Percentiles rank a stretch among this genome's conserved stretches.
Conservation (phyloP, 108 stramenopile genomes). For the Nitzschia sp. region DNA sequence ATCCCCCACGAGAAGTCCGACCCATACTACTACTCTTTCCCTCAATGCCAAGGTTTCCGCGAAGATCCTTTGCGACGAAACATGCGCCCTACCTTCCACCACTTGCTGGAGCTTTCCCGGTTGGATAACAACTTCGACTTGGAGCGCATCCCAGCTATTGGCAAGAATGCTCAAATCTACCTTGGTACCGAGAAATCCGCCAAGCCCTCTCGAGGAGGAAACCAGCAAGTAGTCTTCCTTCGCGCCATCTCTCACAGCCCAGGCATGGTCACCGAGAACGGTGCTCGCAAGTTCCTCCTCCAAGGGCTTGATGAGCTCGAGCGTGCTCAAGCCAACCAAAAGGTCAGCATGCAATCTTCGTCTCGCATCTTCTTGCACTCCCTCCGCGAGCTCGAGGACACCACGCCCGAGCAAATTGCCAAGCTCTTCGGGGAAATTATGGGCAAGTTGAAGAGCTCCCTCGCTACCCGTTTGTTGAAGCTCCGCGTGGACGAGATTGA, state of each 20-base stretch:
- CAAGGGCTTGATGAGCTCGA: slow-evolving; percentile 96
- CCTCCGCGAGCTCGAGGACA: slow-evolving; percentile 79
- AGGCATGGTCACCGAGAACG: slow-evolving; percentile 68
- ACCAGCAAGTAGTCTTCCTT: slow-evolving; percentile 92
- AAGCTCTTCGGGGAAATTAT: slow-evolving; percentile 66
- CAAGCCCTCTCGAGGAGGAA: slow-evolving; percentile 58
- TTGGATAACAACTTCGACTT: slow-evolving; percentile 84
- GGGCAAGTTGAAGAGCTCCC: slow-evolving; percentile 74
- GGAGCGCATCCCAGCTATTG: slow-evolving; percentile 87
- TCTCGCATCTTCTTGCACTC: slow-evolving; percentile 94
- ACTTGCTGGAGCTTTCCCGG: slow-evolving; percentile 88
- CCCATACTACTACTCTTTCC: slow-evolving; percentile 88
- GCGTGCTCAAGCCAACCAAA: slow-evolving; percentile 89
- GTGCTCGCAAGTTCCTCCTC: slow-evolving; percentile 77
- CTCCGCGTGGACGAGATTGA: slow-evolving; percentile 98
- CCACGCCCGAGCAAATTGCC: slow-evolving; percentile 72
- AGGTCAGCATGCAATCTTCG: slow-evolving; percentile 86
- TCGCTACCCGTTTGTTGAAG: slow-evolving; percentile 91
- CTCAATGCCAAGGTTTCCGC: slow-evolving; percentile 69
- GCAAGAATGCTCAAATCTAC: slow-evolving; percentile 92
- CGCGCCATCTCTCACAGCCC: slow-evolving; percentile 91
- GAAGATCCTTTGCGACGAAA: slow-evolving; percentile 93
- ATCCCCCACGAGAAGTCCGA: slow-evolving; percentile 70
- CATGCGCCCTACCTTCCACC: slow-evolving; percentile 97
- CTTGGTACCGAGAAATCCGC: slow-evolving; percentile 82